Base-by-base conservation (phyloP, 768 basidiomycete species). In the Rhodotorula taiwanensis region DNA sequence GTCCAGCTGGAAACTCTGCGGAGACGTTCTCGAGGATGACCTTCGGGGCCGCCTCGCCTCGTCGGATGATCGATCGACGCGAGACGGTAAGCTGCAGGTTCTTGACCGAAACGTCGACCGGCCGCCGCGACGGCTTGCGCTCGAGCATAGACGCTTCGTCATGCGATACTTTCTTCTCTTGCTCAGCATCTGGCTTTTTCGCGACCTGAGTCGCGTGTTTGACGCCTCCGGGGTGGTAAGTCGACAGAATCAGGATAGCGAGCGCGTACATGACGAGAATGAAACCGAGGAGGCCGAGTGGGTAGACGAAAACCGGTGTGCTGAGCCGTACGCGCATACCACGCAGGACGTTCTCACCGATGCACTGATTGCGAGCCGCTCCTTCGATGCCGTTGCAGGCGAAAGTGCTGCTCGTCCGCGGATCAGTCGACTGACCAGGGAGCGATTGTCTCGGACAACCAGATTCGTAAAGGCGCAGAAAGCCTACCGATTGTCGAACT, bases 401-500 rank as follows among this genome's bases (percentile, higher is more conserved):
- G 55, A 74, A 74, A 0, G 45, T 39, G 20, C 36, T 28, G 58
- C 57, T 53, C 72, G 70, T 16, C 44, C 16, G 36, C 36, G 10
- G n/a, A n/a, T n/a, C n/a, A n/a, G n/a, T n/a, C n/a, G n/a, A n/a
- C n/a, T n/a, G n/a, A n/a, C n/a, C n/a, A n/a, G n/a, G n/a, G n/a
- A n/a, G n/a, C n/a, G n/a, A n/a, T n/a, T n/a, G n/a, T n/a, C n/a
- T n/a, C n/a, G n/a, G n/a, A n/a, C n/a, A n/a, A n/a, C n/a, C n/a
- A n/a, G n/a, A n/a, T n/a, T n/a, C n/a, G n/a, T n/a, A n/a, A n/a
- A n/a, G n/a, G n/a, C n/a, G n/a, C n/a, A n/a, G n/a, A n/a, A n/a
- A n/a, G n/a, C n/a, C 8, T 8, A 76, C 34, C 79, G 71, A 23
- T 75, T 75, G 34, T 72, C 69, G 71, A 80, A 79, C 62, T 80